Percentiles rank a stretch among this genome's conserved stretches.
These are phyloP conservation scores for Chondrus crispus DNA, from an alignment of 23 red algal genomes.

Conservation along the genomic window DNA sequence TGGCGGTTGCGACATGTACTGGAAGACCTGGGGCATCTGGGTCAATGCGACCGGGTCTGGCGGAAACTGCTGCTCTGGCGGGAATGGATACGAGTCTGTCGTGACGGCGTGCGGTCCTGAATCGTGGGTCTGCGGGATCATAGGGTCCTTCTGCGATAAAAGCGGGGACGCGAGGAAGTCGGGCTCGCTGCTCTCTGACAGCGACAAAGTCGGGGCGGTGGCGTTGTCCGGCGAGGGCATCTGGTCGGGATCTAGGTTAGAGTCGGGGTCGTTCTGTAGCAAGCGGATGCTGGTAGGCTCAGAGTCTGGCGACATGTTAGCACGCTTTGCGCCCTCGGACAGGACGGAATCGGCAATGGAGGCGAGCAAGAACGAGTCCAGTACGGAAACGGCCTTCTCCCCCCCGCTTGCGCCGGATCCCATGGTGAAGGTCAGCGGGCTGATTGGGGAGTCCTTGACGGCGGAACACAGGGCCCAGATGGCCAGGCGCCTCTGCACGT, in stretches of 20 bases:
- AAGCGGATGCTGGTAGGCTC: no score
- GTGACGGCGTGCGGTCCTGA: no score
- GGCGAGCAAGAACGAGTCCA: constrained; percentile 34
- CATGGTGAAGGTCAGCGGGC: constrained; percentile 20
- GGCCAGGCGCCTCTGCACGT: background rate
- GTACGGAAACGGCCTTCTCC: background rate
- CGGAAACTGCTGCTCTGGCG: no score
- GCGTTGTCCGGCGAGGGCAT: background rate
- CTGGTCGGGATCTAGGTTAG: background rate
- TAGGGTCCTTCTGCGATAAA: no score
- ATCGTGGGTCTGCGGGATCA: no score
- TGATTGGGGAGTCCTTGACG: background rate
- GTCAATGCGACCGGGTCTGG: no score
- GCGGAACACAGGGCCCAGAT: constrained; percentile 8
- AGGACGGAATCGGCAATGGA: constrained; percentile 32
- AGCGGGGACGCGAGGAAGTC: no score
- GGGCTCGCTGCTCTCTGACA: no score
- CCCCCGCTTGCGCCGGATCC: background rate
- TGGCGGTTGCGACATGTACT: no score
- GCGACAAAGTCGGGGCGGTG: no score
- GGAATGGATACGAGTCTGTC: no score
- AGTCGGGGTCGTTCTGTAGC: background rate
- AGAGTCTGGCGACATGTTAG: background rate
- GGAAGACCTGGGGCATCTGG: no score
- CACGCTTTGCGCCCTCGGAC: background rate